Evolutionary conservation across 1,284 basidiomycete species (phyloP).

Genomic region (Cryptococcus sp.): DNA sequence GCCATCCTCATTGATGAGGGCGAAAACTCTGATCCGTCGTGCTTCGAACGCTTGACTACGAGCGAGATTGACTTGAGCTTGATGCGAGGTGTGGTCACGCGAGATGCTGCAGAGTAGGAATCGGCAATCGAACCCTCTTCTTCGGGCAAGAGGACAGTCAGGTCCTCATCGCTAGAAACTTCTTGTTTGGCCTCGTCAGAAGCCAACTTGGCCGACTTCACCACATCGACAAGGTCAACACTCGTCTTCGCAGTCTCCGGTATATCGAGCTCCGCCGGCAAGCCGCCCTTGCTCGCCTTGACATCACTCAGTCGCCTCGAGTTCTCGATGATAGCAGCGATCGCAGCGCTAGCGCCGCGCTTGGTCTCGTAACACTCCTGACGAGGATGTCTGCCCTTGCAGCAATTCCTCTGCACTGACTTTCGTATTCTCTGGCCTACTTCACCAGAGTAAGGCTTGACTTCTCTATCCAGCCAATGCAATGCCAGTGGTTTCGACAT

Average conservation of each 20-base stretch:
- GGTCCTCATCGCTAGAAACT: not conserved
- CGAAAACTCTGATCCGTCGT: too few relatives aligned
- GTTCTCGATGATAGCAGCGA: constrained; percentile 30
- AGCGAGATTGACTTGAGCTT: too few relatives aligned
- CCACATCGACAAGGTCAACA: constrained; percentile 14
- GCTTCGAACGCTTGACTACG: too few relatives aligned
- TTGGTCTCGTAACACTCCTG: constrained; percentile 23
- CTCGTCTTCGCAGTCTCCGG: not conserved
- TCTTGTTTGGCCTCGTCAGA: constrained; percentile 15
- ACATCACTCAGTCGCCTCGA: constrained; percentile 8
- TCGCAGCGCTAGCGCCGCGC: constrained; percentile 28
- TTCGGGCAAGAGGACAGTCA: not conserved
- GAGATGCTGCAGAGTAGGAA: too few relatives aligned
- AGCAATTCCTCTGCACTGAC: constrained; percentile 17
- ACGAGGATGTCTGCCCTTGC: constrained; percentile 18
- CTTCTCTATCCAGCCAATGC: constrained; percentile 1
- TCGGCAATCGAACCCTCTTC: too few relatives aligned
- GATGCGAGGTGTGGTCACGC: too few relatives aligned
- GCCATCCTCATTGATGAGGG: too few relatives aligned
- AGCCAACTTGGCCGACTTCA: constrained; percentile 11
- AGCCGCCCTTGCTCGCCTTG: not conserved
- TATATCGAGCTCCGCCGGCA: not conserved
- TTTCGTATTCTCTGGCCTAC: constrained; percentile 3
- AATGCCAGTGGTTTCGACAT: not conserved
- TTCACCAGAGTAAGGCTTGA: constrained; percentile 7